Base-by-base conservation (phyloP, 805 yeast species). In the Vanderwaltozyma polyspora region DNA sequence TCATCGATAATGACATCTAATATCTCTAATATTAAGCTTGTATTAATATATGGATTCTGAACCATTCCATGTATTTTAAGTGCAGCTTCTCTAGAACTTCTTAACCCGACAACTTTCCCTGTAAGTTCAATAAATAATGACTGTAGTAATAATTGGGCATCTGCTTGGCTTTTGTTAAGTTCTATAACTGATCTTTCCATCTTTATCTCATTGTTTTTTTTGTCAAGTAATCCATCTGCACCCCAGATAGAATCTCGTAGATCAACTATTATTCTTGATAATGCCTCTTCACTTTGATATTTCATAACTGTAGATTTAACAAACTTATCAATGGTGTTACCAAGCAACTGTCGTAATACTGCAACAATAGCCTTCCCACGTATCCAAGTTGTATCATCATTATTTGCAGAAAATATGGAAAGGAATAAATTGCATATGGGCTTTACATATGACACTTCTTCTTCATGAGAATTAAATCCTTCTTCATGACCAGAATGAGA, bases 281-380 rank as follows among this genome's bases (percentile, higher is more conserved):
- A 50, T 21, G 62, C 64, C 19, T 67, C 65, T 30, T 57, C 54
- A 9, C 60, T 44, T 33, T 52, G 51, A 8, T 46, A 25, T 24
- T 45, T 45, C 31, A 29, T 29, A n/a, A 58, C 42, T 28, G 40
- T 44, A 9, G 64, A 70, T 27, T 76, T 59, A 4, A 75, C 67
- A 35, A 70, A 72, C 49, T 74, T 77, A 49, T 87, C 95, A 33
- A 87, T 78, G 0, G 95, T 80, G 2, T 89, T 81, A 0, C 96
- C 96, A 25, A 87, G 66, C 1, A 87, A 56, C 52, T 85, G 95
- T 54, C 86, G 95, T 34, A 87, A 59, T 3, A 87, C 73, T 5
- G 85, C 75, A 25, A 86, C 67, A 7, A 85, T 64, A 0, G 95
- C 95, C 29, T 86, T 64, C 0, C 95, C 96, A 34, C 94, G 63